Percentiles rank a stretch among this genome's conserved stretches.
Conservation (phyloP, 495 filamentous ascomycete species). For the Viridothelium virens region DNA sequence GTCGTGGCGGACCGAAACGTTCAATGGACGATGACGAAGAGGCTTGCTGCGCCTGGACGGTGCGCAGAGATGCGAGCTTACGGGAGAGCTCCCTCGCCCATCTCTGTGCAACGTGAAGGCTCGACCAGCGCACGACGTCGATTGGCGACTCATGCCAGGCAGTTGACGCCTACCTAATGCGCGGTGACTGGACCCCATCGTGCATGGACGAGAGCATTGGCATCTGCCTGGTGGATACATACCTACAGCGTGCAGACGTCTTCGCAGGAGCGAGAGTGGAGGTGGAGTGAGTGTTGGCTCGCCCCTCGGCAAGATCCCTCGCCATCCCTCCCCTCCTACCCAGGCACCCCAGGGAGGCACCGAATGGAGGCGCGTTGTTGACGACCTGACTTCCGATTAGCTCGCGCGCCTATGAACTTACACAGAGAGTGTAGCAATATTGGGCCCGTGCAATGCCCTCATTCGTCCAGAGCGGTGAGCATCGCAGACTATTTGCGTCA, state of each 20-base stretch:
- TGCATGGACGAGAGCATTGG: neutral
- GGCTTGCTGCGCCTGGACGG: neutral
- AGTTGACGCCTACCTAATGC: neutral
- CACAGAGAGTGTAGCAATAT: neutral
- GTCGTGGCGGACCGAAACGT: slow-evolving; percentile 1
- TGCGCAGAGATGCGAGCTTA: neutral
- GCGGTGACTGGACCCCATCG: neutral
- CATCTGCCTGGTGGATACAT: neutral
- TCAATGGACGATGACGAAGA: neutral
- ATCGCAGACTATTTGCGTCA: neutral
- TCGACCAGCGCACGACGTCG: neutral
- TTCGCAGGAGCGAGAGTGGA: neutral
- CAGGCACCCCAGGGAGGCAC: no score
- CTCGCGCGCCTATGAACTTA: neutral
- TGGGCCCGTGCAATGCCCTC: neutral
- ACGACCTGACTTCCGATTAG: neutral
- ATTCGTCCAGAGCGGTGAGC: slow-evolving; percentile 3
- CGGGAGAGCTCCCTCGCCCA: neutral
- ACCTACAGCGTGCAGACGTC: slow-evolving; percentile 3
- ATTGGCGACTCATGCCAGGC: neutral
- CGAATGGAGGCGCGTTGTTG: neutral
- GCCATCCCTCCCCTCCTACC: no score
- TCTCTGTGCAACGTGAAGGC: slow-evolving; percentile 6
- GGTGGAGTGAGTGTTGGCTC: neutral
- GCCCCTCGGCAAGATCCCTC: neutral